Percentiles rank a stretch among this genome's conserved stretches.
phyloP scores from a whole-genome alignment of 2,329 filamentous ascomycete genomes.

The Paecilomyces dactylethromorphus region DNA sequence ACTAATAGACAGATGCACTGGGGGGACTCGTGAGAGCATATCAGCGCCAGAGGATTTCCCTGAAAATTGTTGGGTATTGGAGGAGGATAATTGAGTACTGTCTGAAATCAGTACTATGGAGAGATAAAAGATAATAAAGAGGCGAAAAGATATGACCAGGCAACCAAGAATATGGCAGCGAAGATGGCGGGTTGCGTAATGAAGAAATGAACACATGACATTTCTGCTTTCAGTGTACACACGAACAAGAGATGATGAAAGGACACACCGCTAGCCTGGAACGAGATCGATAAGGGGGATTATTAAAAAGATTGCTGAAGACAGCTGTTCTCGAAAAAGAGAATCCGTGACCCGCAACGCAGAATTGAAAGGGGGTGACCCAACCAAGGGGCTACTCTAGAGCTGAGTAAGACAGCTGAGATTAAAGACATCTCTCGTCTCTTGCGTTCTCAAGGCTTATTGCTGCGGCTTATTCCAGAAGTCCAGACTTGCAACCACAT shows the following conservation, averaged over 20 bases:
- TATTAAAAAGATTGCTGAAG: conserved; percentile 1
- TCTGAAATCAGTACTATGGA: background rate
- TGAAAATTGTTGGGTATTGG: background rate
- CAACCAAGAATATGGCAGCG: conserved; percentile 5
- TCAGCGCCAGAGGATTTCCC: background rate
- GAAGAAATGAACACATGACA: conserved; percentile 26
- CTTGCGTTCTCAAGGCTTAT: conserved; percentile 11
- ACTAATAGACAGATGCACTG: background rate
- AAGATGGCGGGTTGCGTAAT: conserved; percentile 13
- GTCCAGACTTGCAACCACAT: conserved; percentile 89
- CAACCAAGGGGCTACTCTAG: background rate
- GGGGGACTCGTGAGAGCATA: background rate
- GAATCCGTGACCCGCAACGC: background rate
- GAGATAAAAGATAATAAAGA: conserved; percentile 6
- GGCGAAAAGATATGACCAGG: conserved; percentile 1
- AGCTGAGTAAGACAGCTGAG: background rate
- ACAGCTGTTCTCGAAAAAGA: background rate
- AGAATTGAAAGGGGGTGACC: background rate
- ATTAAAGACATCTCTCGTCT: conserved; percentile 5
- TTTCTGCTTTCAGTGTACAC: conserved; percentile 37
- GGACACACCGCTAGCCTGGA: conserved; percentile 8
- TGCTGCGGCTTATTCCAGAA: conserved; percentile 68
- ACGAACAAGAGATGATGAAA: conserved; percentile 13
- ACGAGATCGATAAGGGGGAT: background rate
- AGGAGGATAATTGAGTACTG: background rate